Base-by-base conservation (phyloP, 164 flowering plant species). In the Stephania cephalantha region DNA sequence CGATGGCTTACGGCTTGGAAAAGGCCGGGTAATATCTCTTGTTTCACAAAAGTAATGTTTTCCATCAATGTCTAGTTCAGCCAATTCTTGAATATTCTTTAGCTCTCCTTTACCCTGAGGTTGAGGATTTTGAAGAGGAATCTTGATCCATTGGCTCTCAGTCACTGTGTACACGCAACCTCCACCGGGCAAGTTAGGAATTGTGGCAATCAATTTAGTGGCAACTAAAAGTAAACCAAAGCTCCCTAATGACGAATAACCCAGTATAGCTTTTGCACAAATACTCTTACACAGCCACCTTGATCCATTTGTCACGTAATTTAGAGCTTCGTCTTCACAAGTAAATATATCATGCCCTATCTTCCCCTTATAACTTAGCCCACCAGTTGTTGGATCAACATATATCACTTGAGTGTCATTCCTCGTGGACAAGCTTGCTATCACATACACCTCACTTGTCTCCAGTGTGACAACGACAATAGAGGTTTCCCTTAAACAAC, bases 41-140 rank as follows among this genome's bases (percentile, higher is more conserved):
- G 93, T 87, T 79, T 95, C 99, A 82, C 95, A 95, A 69, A 95
- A 95, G 81, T 89, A 95, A 78, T 95, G 94, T 81, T 95, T 95
- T 81, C 98, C 99, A 82, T 95, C 99, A 84, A 95, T 89, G 25
- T 95, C 98, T 74, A 91, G 86, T 48, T 95, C 99, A 44, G 88
- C 77, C 73, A 95, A 73, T 68, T 95, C 99, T 73, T 88, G 93
- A 77, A 89, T 78, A 85, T 89, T 95, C 83, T 94, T 95, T 9
- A 82, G 45, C 83, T 93, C 98, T 30, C 92, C 98, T 87, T 91
- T 95, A 61, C 97, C 93, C 73, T 86, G 97, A 44, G 88, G 88
- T 81, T 88, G 90, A 77, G 97, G 88, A 79, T 87, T 90, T 75
- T 88, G 97, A 76, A 95, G 94, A 18, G 88, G 80, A 70, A 90